Conservation (phyloP, 257 asterid species). For the Plantago ovata region DNA sequence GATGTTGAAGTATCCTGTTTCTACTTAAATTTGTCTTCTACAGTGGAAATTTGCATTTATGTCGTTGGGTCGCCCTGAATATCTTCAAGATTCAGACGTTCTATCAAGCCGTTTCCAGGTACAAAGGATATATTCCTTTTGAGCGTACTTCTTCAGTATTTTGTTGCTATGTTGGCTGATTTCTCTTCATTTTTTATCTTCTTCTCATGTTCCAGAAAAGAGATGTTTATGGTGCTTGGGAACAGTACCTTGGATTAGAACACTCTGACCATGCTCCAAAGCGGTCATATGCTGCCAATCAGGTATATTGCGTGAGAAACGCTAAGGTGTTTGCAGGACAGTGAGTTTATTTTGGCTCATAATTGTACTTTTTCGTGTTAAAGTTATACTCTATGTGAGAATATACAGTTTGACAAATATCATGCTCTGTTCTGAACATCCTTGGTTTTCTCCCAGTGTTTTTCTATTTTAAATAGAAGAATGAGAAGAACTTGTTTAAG, state of each 20-base stretch:
- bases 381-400: no score
- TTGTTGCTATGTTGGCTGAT: not conserved
- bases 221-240: conserved; percentile 76
- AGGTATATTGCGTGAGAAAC: conserved; percentile 26
- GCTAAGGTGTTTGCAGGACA: no score
- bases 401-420: no score
- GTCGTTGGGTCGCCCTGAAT: conserved; percentile 64
- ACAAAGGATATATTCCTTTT: not conserved
- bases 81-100: conserved; percentile 57
- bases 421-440: no score
- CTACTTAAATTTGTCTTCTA: conserved; percentile 14
- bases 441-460: no score
- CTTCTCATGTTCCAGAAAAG: conserved; percentile 39
- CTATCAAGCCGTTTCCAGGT: conserved; percentile 64
- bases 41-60: conserved; percentile 74
- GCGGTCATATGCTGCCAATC: conserved; percentile 54
- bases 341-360: no score
- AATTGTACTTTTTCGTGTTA: no score
- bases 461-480: no score
- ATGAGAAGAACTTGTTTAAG: no score
- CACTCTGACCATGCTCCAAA: conserved; percentile 66
- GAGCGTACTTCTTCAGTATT: not conserved
- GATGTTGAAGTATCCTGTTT: conserved; percentile 1
- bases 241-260: conserved; percentile 67
- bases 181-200: not conserved